phyloP scores from a whole-genome alignment of 805 yeast genomes.

The Sugiyamaella smithiae region DNA sequence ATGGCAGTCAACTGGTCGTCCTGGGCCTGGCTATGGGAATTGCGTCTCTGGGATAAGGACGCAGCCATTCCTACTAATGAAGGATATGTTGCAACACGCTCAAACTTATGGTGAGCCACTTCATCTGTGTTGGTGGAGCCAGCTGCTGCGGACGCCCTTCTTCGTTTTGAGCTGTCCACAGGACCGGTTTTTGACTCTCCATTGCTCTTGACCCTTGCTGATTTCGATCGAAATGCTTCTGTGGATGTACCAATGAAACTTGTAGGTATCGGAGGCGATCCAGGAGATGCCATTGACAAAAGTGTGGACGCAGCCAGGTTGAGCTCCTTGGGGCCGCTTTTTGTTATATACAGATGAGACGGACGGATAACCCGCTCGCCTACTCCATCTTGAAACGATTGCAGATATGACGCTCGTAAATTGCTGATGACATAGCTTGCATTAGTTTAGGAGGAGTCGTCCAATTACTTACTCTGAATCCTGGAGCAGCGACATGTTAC shows the following conservation, averaged over 20 bases:
- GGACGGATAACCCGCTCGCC: slow-evolving; percentile 30
- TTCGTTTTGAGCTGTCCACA: neutral
- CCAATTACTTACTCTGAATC: slow-evolving; percentile 28
- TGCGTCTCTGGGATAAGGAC: neutral
- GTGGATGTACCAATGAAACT: slow-evolving; percentile 5
- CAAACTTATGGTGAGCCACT: neutral
- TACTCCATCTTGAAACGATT: slow-evolving; percentile 28
- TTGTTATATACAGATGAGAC: slow-evolving; percentile 26
- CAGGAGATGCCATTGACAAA: slow-evolving; percentile 22
- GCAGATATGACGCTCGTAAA: slow-evolving; percentile 31
- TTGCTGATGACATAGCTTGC: slow-evolving; percentile 30
- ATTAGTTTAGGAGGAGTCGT: neutral
- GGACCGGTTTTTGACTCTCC: slow-evolving; percentile 13
- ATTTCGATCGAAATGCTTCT: slow-evolving; percentile 2
- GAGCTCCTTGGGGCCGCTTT: slow-evolving; percentile 24
- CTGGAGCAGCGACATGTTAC: slow-evolving; percentile 31
- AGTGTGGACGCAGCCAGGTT: slow-evolving; percentile 27
- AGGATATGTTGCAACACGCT: slow-evolving; percentile 4
- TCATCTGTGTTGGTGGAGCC: slow-evolving; percentile 1
- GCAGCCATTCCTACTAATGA: slow-evolving; percentile 3
- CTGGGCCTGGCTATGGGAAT: neutral
- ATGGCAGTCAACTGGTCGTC: neutral
- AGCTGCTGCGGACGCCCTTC: neutral
- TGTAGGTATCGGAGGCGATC: slow-evolving; percentile 30
- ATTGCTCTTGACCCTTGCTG: neutral